Evolutionary conservation across 2,329 filamentous ascomycete genomes (phyloP).

Genomic region (Cadophora gregata): DNA sequence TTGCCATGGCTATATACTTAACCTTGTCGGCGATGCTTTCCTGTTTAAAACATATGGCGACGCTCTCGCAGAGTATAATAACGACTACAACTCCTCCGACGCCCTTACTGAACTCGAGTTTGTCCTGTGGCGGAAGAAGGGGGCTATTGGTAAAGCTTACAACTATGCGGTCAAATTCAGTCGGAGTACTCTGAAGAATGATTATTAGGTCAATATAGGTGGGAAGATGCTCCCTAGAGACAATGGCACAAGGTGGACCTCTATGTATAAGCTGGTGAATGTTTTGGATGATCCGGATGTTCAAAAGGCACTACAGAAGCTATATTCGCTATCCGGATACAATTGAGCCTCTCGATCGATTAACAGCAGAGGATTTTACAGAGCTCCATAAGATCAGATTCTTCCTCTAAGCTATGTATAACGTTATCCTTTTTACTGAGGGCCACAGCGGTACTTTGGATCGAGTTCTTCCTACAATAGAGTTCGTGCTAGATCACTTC

Average conservation of each 20-base stretch:
- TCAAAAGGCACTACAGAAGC: too few species aligned
- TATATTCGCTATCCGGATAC: too few species aligned
- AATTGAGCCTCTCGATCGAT: background rate
- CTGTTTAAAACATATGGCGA: background rate
- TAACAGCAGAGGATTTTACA: background rate
- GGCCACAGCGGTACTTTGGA: background rate
- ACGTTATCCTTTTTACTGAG: background rate
- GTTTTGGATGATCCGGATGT: too few species aligned
- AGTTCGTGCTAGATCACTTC: too few species aligned
- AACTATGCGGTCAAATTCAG: background rate
- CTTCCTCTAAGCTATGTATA: background rate
- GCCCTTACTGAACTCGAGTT: background rate
- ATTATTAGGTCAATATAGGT: too few species aligned
- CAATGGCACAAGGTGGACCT: background rate
- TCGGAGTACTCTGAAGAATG: background rate
- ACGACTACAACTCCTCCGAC: background rate
- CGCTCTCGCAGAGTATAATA: background rate
- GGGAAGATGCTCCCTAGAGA: background rate
- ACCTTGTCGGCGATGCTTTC: background rate
- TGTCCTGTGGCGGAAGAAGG: background rate
- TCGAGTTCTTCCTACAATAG: too few species aligned
- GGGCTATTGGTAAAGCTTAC: background rate
- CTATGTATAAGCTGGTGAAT: background rate
- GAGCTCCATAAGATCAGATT: background rate
- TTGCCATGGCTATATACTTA: background rate